phyloP scores from a whole-genome alignment of 805 yeast genomes.

The Saturnispora diversa region DNA sequence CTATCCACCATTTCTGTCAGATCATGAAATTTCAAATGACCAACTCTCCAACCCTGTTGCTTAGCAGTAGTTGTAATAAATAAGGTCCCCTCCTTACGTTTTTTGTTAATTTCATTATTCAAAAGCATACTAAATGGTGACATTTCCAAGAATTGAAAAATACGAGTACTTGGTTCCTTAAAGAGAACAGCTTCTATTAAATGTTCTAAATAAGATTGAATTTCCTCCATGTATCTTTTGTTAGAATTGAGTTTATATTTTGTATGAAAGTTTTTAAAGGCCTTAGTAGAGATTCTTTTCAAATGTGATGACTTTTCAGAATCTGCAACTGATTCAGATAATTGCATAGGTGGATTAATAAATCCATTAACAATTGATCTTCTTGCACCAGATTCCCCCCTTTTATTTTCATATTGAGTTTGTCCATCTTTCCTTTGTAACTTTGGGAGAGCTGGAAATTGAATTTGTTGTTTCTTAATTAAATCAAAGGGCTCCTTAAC shows the following conservation, averaged over 20 bases:
- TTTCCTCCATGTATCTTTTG: slow-evolving; percentile 27
- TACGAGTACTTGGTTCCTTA: slow-evolving; percentile 71
- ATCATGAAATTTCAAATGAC: slow-evolving; percentile 75
- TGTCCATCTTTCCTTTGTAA: background rate
- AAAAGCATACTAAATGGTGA: slow-evolving; percentile 81
- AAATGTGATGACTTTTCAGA: background rate
- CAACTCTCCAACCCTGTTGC: slow-evolving; percentile 93
- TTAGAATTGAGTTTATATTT: no score
- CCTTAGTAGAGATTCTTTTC: background rate
- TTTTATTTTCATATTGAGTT: background rate
- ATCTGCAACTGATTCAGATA: slow-evolving; percentile 2
- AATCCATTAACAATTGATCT: no score
- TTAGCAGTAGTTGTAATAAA: slow-evolving; percentile 75
- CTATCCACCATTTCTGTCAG: slow-evolving; percentile 81
- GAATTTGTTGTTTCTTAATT: slow-evolving; percentile 20
- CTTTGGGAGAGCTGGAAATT: slow-evolving; percentile 3
- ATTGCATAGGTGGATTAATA: no score
- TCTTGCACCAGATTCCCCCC: no score
- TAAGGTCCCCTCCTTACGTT: slow-evolving; percentile 85
- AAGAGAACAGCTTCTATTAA: slow-evolving; percentile 53
- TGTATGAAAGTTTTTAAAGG: background rate
- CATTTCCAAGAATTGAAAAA: slow-evolving; percentile 82
- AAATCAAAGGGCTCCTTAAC: slow-evolving; percentile 6
- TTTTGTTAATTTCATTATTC: slow-evolving; percentile 70
- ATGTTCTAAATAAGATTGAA: slow-evolving; percentile 62